Evolutionary conservation across 371 early-diverging fungal genomes (phyloP), one percentile per base, ranked within the genome.

Genomic region (Mortierella sp.): DNA sequence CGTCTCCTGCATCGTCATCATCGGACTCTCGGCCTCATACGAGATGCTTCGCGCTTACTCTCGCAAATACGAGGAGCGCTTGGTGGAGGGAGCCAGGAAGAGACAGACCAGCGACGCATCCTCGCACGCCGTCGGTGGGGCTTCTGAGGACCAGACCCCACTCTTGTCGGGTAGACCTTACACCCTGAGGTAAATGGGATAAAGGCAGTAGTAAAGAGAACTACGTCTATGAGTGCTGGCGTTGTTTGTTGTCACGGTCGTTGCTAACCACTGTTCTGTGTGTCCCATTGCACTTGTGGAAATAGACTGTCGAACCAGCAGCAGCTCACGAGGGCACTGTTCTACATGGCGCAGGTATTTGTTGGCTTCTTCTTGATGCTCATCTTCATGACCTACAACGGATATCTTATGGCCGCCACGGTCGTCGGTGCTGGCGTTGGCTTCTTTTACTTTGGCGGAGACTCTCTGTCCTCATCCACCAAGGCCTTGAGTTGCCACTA

Each of bases 341-440:
- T 94, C 40, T 95, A 96, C 75, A 93, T 93, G 70, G 80, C 91
- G 1, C 89, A 94, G 78, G 92, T 95, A 6, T 92, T 90, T 48
- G 90, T 95, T 73, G 95, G 95, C 51, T 95, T 94, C 84, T 92
- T 94, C 74, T 75, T 95, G 14, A 96, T 96, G 96, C 91, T 96
- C n/a, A 93, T 96, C 51, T 95, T 95, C 84, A 96, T 96, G 96
- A 96, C 95, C 0, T 96, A 95, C 83, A 96, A 96, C 79, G 95
- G 95, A 24, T 95, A 89, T 87, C 89, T 96, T 4, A 95, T 96
- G 89, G 84, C 93, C 9, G 90, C 93, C 11, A 91, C 93, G 3
- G 90, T 94, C 34, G 74, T 92, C 31, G 96, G 96, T 26, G 93
- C 96, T 19, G 93, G 93, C 11, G 70, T 92, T n/a, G 96, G 96